Base-by-base conservation (phyloP, 1,284 basidiomycete species). In the Heterobasidion parviporum region DNA sequence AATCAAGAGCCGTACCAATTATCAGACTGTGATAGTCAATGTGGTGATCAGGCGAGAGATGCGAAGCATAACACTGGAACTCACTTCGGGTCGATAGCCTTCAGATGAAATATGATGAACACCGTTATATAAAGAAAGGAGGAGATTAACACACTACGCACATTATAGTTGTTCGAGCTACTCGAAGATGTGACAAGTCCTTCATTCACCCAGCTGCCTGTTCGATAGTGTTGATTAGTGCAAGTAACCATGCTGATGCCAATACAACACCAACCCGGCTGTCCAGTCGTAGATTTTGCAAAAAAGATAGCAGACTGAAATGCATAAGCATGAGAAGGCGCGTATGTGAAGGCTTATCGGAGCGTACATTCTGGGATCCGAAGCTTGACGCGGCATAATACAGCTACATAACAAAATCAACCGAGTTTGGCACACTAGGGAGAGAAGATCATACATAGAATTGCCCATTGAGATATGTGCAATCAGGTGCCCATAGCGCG, bases 401-500 rank as follows among this genome's bases (percentile, higher is more conserved):
- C 3, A 76, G 65, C 74, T 76, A 56, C 2, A 41, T 3, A n/a
- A 18, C 44, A 3, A 20, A 38, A 26, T 51, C 47, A 14, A 16
- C 38, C 10, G 35, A 33, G 10, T 16, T 52, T 47, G 33, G 43
- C 53, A 56, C 33, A 49, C 20, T n/a, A 53, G 41, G 8, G 32
- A 16, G n/a, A 14, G 5, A 61, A 26, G 26, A 5, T 0, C 70
- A 56, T 51, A 79, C 78, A 53, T 71, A 69, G 65, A 81, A 82
- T 56, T 73, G 60, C 1, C 75, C 73, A 47, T 75, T 68, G 35
- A 68, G 36, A 60, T 75, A 74, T 2, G 71, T 74, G 61, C 79
- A 82, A 58, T 81, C 79, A 1, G 80, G 79, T 0, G 79, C 79
- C 79, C 79, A 80, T 3, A 80, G 61, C 34, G 67, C 64, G 15